Base-by-base conservation (phyloP, 1,284 basidiomycete species). In the Xerocomus nothofagi region DNA sequence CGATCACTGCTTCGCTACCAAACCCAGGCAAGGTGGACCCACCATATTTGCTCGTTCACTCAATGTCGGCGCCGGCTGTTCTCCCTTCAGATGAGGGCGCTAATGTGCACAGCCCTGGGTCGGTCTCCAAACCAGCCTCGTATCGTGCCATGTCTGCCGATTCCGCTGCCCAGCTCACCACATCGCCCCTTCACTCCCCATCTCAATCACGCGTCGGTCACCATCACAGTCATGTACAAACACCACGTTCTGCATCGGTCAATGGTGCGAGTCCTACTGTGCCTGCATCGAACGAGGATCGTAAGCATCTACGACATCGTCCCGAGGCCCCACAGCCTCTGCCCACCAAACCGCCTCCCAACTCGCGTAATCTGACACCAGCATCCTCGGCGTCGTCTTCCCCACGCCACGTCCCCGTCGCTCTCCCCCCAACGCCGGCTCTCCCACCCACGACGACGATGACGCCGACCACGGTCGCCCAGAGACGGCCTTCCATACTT, bases 371-470 rank as follows among this genome's bases (percentile, higher is more conserved):
- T 44, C 64, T 73, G 42, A 80, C 79, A 0, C 80, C 80, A 1
- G 61, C 69, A 0, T 86, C 84, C 0, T 86, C 84, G 0, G 74
- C 76, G 8, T 71, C 80, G 0, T 79, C 84, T 0, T 86, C 84
- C 7, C 84, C 84, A 0, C 76, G 73, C 14, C 76, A 76, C 42
- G 47, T 70, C 0, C 62, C 74, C 10, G 57, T 62, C 4, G 55
- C 71, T 0, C 69, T 84, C 0, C 81, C 82, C 1, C 63, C 71
- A 20, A 72, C 72, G 0, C 67, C 54, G 6, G 51, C 70, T 6
- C 68, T 71, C 30, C 68, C 74, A 38, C 54, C 73, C 32, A 70
- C 77, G 43, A 51, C 63, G 14, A 66, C 34, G 20, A 70, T 70
- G 59, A 68, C 65, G 20, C 67, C 67, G 3, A 51, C 65, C 0